Evolutionary conservation across 768 basidiomycete genomes (phyloP), one percentile per base, ranked within the genome.

Genomic region (Lactarius tabidus): DNA sequence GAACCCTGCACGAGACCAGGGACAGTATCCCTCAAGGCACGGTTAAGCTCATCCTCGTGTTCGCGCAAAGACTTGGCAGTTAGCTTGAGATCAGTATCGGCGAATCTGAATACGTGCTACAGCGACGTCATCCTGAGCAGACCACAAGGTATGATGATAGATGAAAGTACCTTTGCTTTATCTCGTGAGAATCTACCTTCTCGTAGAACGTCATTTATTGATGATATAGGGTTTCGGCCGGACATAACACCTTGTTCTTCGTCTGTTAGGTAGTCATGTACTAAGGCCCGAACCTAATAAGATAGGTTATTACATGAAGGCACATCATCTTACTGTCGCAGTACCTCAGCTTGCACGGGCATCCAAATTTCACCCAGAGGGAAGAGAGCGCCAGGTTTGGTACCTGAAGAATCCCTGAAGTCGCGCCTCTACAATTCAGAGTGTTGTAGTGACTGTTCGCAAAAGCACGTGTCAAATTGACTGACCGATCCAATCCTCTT

Each of bases 201-300:
- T 18, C 93, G 84, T 43, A 99, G 82, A 17, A 93, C 88, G 70
- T 98, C 97, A 70, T 95, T 97, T 74, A 98, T 93, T 1, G 95
- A 94, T 0, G 88, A 86, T 66, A 98, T 89, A 8, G 93, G 92
- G 74, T 95, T 94, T 53, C 94, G 83, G 7, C 91, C 88, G 26
- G 91, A 82, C 10, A 86, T 81, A 6, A 86, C 81, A 10, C 90
- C 89, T 76, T 87, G 87, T 67, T 93, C 89, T 69, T 96, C 95
- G 75, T 95, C 92, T n/a, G 88, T 89, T 2, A 99, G 80, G 77
- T 98, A 98, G 75, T 95, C 93, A 62, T 86, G 83, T 45, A 98
- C 83, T 4, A 98, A 75, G 6, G 84, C 87, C 64, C 90, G 87
- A 51, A 98, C 85, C 95, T 98, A 64, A 17, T 35, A 9, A 61